Conservation (phyloP, 805 yeast genomes). For the Yarrowia sp. region DNA sequence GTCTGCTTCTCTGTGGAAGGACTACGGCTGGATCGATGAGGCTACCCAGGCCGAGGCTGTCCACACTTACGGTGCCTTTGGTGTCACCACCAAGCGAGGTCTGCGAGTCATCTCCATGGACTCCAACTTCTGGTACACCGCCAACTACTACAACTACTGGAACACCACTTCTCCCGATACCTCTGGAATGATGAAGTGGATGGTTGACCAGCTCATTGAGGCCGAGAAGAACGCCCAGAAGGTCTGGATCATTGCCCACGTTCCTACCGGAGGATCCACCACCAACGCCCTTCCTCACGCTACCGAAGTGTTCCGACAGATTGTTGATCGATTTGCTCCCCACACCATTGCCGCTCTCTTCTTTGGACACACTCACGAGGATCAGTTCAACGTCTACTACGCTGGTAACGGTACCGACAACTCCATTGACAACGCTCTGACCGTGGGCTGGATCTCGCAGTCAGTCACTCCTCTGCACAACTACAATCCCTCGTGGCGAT, state of each 20-base stretch:
- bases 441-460: slow-evolving; percentile 70
- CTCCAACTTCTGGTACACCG: slow-evolving; percentile 71
- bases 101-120: slow-evolving; percentile 67
- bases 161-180: slow-evolving; percentile 60
- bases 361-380: slow-evolving; percentile 75
- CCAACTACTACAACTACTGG: slow-evolving; percentile 64
- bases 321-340: slow-evolving; percentile 72
- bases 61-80: slow-evolving; percentile 63
- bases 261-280: slow-evolving; percentile 58
- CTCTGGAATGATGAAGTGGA: slow-evolving; percentile 67
- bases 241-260: slow-evolving; percentile 78
- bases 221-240: slow-evolving; percentile 64
- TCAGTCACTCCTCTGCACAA: slow-evolving; percentile 68
- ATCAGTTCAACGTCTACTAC: slow-evolving; percentile 68
- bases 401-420: slow-evolving; percentile 56
- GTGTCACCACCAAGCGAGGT: slow-evolving; percentile 62
- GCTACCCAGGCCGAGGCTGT: slow-evolving; percentile 49
- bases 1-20: slow-evolving; percentile 59
- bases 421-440: slow-evolving; percentile 54
- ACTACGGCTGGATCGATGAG: slow-evolving; percentile 56
- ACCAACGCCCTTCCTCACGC: slow-evolving; percentile 68
- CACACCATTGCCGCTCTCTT: slow-evolving; percentile 71
- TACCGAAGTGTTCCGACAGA: slow-evolving; percentile 61
- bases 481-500: slow-evolving; percentile 75
- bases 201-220: slow-evolving; percentile 66